These are phyloP conservation scores for Haplosporangium gracile DNA, from an alignment of 192 early-diverging fungal species.

Conservation along the genomic window DNA sequence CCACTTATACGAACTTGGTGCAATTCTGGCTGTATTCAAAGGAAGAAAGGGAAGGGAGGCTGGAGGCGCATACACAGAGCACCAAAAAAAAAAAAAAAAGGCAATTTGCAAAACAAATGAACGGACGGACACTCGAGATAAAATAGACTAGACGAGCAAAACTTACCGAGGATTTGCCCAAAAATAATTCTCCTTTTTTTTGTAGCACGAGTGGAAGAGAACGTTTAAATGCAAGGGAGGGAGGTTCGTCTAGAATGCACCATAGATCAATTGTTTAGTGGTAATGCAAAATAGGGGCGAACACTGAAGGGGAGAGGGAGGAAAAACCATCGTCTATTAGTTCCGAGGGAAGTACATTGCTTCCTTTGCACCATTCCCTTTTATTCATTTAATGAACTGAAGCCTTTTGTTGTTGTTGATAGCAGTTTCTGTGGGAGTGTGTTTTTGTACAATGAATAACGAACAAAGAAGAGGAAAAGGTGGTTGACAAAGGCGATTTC, in stretches of 20 bases:
- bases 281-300: not conserved
- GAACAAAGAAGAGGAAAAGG: not conserved
- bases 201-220: not conserved
- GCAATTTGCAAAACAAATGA: not conserved
- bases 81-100: not conserved
- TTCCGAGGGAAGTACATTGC: not conserved
- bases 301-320: not conserved
- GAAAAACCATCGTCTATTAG: not conserved
- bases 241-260: not conserved
- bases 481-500: no score
- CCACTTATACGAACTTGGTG: no score
- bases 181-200: not conserved
- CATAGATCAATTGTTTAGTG: not conserved
- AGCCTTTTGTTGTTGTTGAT: not conserved
- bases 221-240: not conserved
- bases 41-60: no score
- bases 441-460: not conserved
- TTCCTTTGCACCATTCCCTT: not conserved
- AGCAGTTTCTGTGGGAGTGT: not conserved
- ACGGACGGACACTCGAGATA: constrained; percentile 1
- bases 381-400: not conserved
- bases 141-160: not conserved
- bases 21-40: no score
- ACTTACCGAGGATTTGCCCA: constrained; percentile 3
- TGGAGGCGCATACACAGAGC: not conserved